Evolutionary conservation across 352 stramenopile genomes (phyloP), one percentile per base, ranked within the genome.

Genomic region (Phytopythium vexans): DNA sequence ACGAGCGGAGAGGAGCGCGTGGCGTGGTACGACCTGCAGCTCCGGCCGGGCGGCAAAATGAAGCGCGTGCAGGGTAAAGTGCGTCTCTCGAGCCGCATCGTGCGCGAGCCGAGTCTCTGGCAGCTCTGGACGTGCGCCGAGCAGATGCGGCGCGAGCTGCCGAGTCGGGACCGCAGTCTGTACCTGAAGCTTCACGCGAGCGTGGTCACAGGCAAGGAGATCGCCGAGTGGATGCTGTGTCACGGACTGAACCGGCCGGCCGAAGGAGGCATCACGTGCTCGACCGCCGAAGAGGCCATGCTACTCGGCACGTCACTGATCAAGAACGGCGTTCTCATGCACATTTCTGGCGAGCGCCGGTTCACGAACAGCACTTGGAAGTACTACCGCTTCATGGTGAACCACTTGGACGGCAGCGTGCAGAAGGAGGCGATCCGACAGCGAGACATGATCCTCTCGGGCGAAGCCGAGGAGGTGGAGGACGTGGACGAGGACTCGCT

Each of bases 371-470:
- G 74, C 51, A 85, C 81, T 49, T 93, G 81, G 77, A 92, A 92
- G 54, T 95, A 95, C 51, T 95, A 95, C 56, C 82, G 85, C 3
- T 95, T 95, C 60, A 83, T 73, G 41, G 81, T 95, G 5, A 75
- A 88, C 47, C 80, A 95, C 42, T 62, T 92, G 45, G 85, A 95
- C 49, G 34, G 65, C 4, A 35, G 49, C 4, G 49, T 65, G 35
- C 74, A 86, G 35, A 72, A 73, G 27, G 78, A 91, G 14, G 66
- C 57, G 27, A 66, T 71, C 49, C 62, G 68, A 41, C 77, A 89
- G 59, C 72, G 77, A 11, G 69, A 72, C 48, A 71, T 89, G 59
- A 73, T 92, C 35, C 58, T 92, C 3, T 88, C 80, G 1, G 82
- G 80, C 9, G 75, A 92, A 41, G 80, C 77, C 10, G 82, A 92